Percentiles rank a stretch among this genome's conserved stretches.
Evolutionary conservation across 2,329 filamentous ascomycete genomes (phyloP).

Genomic region (Talaromyces sp.): DNA sequence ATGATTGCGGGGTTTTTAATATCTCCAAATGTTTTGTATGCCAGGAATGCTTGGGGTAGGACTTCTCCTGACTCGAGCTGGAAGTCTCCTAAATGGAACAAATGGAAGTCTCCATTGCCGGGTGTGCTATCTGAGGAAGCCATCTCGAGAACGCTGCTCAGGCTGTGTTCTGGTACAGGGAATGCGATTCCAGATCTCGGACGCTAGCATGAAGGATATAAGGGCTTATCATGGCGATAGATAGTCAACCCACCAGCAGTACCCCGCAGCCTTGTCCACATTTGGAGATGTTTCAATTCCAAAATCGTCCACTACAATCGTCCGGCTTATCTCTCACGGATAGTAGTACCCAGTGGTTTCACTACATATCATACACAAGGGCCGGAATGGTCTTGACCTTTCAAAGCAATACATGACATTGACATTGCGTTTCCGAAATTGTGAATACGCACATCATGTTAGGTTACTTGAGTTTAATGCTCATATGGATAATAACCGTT

Average conservation of each 20-base stretch:
- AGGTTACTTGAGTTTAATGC: background rate
- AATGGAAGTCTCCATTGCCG: slow-evolving; percentile 29
- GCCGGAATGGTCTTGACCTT: background rate
- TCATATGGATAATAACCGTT: background rate
- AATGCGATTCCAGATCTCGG: background rate
- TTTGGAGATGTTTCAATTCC: background rate
- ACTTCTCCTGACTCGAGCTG: slow-evolving; percentile 59
- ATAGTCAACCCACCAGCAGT: background rate
- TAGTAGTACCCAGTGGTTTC: background rate
- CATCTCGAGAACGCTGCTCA: background rate
- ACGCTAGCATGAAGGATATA: background rate
- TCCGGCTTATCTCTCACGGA: background rate
- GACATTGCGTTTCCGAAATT: background rate
- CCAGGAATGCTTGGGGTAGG: slow-evolving; percentile 61
- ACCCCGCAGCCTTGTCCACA: background rate
- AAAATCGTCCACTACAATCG: no score
- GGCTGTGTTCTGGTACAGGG: background rate
- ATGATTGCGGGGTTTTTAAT: slow-evolving; percentile 60
- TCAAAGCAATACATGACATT: background rate
- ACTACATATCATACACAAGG: background rate
- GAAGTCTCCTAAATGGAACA: slow-evolving; percentile 60
- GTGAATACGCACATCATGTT: background rate
- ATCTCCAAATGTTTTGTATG: slow-evolving; percentile 71
- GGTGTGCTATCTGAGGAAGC: background rate
- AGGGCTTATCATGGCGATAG: background rate